Percentiles rank a stretch among this genome's conserved stretches.
Conservation (phyloP, 129 eudicot species). For the Helichrysum umbraculigerum region DNA sequence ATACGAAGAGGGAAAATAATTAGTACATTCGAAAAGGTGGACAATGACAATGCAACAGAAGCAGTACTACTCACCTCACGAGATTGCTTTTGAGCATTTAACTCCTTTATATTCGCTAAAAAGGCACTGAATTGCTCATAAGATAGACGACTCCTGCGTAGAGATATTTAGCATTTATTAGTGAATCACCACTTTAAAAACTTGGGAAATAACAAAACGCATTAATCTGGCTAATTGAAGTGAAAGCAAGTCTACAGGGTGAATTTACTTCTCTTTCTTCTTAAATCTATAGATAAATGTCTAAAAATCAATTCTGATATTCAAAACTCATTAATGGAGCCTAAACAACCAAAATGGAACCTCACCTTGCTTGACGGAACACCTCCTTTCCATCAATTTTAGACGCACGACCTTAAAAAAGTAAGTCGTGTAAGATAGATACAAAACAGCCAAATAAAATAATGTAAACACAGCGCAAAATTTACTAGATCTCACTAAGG, state of each 20-base stretch:
- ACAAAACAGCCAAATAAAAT: slow-evolving; percentile 17
- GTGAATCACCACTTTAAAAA: slow-evolving; percentile 2
- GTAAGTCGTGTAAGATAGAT: slow-evolving; percentile 16
- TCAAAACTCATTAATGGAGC: slow-evolving; percentile 3
- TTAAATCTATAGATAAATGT: slow-evolving; percentile 15
- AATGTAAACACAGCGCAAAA: background rate
- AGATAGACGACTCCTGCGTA: slow-evolving; percentile 88
- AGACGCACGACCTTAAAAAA: slow-evolving; percentile 60
- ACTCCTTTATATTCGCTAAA: slow-evolving; percentile 84
- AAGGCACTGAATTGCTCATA: slow-evolving; percentile 96
- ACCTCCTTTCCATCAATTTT: slow-evolving; percentile 96
- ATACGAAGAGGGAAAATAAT: slow-evolving; percentile 1
- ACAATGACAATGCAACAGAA: slow-evolving; percentile 17
- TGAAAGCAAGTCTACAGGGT: background rate
- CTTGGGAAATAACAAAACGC: background rate
- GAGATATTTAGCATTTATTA: slow-evolving; percentile 13
- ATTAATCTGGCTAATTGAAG: background rate
- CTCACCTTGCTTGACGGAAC: slow-evolving; percentile 94
- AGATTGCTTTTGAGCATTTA: slow-evolving; percentile 90
- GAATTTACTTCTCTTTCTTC: slow-evolving; percentile 11
- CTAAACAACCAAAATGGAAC: background rate
- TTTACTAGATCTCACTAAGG: slow-evolving; percentile 7
- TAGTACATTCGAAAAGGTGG: slow-evolving; percentile 4
- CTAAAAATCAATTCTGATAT: background rate
- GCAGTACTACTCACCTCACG: slow-evolving; percentile 68